phyloP scores from a whole-genome alignment of 148 eudicot species.

The Agrostemma githago region DNA sequence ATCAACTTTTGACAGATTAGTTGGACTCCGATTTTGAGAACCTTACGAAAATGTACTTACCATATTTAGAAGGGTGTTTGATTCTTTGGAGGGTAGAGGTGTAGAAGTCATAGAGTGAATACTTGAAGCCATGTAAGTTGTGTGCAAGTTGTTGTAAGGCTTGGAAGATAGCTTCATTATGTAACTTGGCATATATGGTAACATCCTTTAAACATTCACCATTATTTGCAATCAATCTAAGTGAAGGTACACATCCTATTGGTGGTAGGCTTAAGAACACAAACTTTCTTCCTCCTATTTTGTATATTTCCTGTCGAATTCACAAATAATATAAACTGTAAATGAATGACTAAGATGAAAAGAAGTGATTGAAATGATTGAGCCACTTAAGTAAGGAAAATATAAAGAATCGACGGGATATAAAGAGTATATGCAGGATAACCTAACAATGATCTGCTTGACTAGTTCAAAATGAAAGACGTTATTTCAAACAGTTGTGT shows the following conservation, averaged over 20 bases:
- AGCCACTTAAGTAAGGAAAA: too few relatives aligned
- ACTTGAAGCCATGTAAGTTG: slow-evolving; percentile 35
- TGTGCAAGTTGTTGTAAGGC: slow-evolving; percentile 21
- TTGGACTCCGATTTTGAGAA: too few relatives aligned
- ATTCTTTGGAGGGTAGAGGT: slow-evolving; percentile 25
- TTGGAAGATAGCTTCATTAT: slow-evolving; percentile 27
- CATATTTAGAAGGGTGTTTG: slow-evolving; percentile 35
- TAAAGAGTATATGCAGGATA: too few relatives aligned
- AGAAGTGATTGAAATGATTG: too few relatives aligned
- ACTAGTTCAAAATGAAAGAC: too few relatives aligned
- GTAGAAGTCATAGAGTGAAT: slow-evolving; percentile 30
- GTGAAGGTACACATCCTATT: slow-evolving; percentile 35
- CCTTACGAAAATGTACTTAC: slow-evolving; percentile 14
- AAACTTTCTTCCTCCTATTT: slow-evolving; percentile 51
- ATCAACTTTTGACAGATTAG: too few relatives aligned
- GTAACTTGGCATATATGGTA: slow-evolving; percentile 21
- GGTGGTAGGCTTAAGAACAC: slow-evolving; percentile 34
- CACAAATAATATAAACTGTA: too few relatives aligned
- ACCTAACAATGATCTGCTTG: too few relatives aligned
- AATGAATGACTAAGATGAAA: too few relatives aligned
- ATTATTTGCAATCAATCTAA: slow-evolving; percentile 15
- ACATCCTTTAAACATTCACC: slow-evolving; percentile 30
- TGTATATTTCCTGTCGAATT: slow-evolving; percentile 40
- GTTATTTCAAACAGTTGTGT: too few relatives aligned
- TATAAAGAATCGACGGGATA: too few relatives aligned